phyloP scores from a whole-genome alignment of 1,284 basidiomycete genomes.

The Trichosporon faecale region DNA sequence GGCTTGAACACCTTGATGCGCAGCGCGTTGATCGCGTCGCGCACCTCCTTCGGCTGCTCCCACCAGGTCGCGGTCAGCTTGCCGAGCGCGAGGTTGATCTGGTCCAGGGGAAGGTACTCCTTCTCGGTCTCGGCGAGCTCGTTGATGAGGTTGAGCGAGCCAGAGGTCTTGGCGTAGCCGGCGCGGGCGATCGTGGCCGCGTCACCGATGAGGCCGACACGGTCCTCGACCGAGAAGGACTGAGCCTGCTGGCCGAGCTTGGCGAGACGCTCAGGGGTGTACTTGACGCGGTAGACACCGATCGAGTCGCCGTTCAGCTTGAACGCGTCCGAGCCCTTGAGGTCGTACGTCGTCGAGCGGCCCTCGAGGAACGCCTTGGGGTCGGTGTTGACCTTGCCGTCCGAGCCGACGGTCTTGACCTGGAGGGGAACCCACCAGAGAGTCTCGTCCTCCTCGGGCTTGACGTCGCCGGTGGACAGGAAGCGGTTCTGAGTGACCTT shows the following conservation, averaged over 20 bases:
- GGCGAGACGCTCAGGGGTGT: slow-evolving; percentile 73
- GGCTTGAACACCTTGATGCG: slow-evolving; percentile 73
- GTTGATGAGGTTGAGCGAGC: slow-evolving; percentile 69
- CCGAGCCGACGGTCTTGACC: slow-evolving; percentile 61
- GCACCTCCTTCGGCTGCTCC: slow-evolving; percentile 64
- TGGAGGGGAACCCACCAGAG: slow-evolving; percentile 82
- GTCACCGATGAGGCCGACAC: slow-evolving; percentile 80
- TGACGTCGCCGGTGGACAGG: slow-evolving; percentile 75
- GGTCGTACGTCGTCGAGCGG: slow-evolving; percentile 65
- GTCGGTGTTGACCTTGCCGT: slow-evolving; percentile 56
- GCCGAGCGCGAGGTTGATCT: slow-evolving; percentile 54
- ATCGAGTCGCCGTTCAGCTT: slow-evolving; percentile 88
- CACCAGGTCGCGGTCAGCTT: slow-evolving; percentile 74
- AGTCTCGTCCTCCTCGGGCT: slow-evolving; percentile 81
- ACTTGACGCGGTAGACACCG: slow-evolving; percentile 85
- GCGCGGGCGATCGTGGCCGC: slow-evolving; percentile 75
- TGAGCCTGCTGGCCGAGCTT: slow-evolving; percentile 78
- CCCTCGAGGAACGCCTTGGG: slow-evolving; percentile 65
- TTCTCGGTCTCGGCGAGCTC: slow-evolving; percentile 64
- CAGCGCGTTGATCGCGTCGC: slow-evolving; percentile 64
- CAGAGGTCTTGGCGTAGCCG: slow-evolving; percentile 71
- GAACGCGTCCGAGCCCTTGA: slow-evolving; percentile 66
- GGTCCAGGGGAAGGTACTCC: slow-evolving; percentile 58
- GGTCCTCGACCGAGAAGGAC: slow-evolving; percentile 77
- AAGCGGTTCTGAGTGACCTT: slow-evolving; percentile 86